Base-by-base conservation (phyloP, 2,329 filamentous ascomycete species). In the Xylariaceae sp. region DNA sequence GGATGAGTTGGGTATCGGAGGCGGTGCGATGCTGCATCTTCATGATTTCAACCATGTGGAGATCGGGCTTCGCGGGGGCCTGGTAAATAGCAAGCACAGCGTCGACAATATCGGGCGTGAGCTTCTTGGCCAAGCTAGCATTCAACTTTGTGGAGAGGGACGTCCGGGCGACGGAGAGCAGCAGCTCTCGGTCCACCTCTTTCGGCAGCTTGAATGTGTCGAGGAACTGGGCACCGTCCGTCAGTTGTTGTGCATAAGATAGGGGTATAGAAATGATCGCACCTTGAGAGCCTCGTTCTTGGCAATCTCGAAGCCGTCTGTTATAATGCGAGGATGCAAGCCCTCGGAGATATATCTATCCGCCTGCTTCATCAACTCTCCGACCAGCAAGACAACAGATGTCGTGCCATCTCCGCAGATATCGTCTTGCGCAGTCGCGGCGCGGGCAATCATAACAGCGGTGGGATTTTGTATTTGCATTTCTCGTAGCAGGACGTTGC, bases 21-120 rank as follows among this genome's bases (percentile, higher is more conserved):
- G 90, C 89, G 36, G 87, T 88, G 54, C 90, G 85, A 71, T 98
- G 92, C 70, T 98, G 92, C 90, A 98, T 97, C 64, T 94, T 97
- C 92, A 98, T 98, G 57, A 98, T 97, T 68, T 98, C 92, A 52
- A 98, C 77, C 92, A 98, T 98, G 72, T 97, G 90, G 59, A 98
- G 68, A 67, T 98, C 92, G 40, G 94, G 94, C 71, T 97, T 97
- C 47, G 79, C 81, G 17, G 87, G 87, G 13, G 86, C 72, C 63
- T 88, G 77, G 71, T 96, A 89, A 63, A 98, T 98, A 50, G 92
- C 79, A 41, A 98, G 81, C 33, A 98, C 92, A 43, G 92, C 86
- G 62, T 98, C 92, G 58, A 97, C 92, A 57, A 98, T 95, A 56
- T 88, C 85, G 41, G 92, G 88, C 0, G 89, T 97, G 46, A 98